Evolutionary conservation across 768 basidiomycete species (phyloP).

Genomic region (Trametes cinnabarina): DNA sequence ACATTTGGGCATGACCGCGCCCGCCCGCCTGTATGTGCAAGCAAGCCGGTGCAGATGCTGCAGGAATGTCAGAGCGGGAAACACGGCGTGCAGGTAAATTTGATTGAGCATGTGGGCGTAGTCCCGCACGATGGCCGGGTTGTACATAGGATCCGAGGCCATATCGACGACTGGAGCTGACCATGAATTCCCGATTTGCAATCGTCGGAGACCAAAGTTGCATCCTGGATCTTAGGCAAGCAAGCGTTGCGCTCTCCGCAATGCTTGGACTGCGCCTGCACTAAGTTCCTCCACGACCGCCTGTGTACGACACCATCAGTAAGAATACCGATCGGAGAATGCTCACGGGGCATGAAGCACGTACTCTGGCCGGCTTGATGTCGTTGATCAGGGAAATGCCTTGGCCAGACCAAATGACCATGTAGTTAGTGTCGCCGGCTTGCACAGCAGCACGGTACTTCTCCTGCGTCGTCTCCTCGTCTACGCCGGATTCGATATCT

Average conservation of each 20-base stretch:
- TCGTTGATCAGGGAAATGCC: slow-evolving; percentile 58
- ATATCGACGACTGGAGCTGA: background rate
- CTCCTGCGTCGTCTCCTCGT: slow-evolving; percentile 41
- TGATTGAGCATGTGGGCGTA: no score
- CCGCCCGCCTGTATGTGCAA: no score
- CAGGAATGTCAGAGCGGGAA: no score
- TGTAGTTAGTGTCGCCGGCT: slow-evolving; percentile 41
- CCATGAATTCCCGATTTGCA: background rate
- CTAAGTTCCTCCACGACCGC: slow-evolving; percentile 54
- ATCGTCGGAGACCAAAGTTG: background rate
- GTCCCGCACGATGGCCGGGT: no score
- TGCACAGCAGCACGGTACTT: slow-evolving; percentile 47
- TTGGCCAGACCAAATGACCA: slow-evolving; percentile 68
- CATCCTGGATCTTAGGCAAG: background rate
- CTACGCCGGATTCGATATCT: slow-evolving; percentile 51
- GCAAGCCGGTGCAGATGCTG: no score
- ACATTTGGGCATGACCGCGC: no score
- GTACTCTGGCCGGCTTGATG: slow-evolving; percentile 40
- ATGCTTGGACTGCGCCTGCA: slow-evolving; percentile 39
- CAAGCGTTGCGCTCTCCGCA: slow-evolving; percentile 22
- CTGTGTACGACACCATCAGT: slow-evolving; percentile 30
- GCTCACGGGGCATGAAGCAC: slow-evolving; percentile 4
- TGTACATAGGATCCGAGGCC: no score
- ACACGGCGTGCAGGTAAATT: no score
- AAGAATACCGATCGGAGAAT: background rate